A percentile compares a stretch with the other conserved stretches of the same genome.
phyloP scores from a whole-genome alignment of 176 grass and related monocot species.

The Cymbopogon citratus region DNA sequence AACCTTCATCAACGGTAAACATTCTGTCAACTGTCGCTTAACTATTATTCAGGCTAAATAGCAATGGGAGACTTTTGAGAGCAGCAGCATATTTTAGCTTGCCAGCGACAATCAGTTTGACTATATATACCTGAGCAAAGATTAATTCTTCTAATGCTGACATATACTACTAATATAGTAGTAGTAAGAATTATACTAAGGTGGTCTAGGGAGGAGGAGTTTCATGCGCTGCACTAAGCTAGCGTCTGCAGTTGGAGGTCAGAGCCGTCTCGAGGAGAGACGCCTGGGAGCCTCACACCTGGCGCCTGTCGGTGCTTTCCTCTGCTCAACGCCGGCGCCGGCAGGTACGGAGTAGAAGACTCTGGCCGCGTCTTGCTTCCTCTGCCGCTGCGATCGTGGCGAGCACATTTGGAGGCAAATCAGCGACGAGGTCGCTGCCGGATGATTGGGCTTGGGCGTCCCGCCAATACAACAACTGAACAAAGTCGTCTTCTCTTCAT shows the following conservation, averaged over 20 bases:
- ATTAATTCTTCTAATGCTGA: no score
- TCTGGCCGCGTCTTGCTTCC: neutral
- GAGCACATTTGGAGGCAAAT: constrained; percentile 10
- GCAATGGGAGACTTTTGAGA: no score
- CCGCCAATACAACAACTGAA: neutral
- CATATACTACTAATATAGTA: no score
- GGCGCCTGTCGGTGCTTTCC: constrained; percentile 20
- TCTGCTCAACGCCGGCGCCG: neutral
- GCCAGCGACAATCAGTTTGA: no score
- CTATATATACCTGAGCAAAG: no score
- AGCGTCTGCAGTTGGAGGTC: neutral
- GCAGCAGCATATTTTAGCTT: no score
- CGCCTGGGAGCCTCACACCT: constrained; percentile 1
- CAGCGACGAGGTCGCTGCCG: neutral
- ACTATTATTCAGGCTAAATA: no score
- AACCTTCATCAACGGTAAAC: no score
- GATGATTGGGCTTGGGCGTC: neutral
- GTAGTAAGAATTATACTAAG: no score
- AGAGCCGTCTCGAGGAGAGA: no score
- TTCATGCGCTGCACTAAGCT: neutral
- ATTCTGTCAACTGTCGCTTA: no score
- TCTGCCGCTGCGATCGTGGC: constrained; percentile 13
- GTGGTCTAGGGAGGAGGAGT: neutral
- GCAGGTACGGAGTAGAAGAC: neutral
- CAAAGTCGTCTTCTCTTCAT: neutral